These are phyloP conservation scores for Musa balbisiana DNA, from an alignment of 202 grass and related monocot genomes.

Conservation along the genomic window DNA sequence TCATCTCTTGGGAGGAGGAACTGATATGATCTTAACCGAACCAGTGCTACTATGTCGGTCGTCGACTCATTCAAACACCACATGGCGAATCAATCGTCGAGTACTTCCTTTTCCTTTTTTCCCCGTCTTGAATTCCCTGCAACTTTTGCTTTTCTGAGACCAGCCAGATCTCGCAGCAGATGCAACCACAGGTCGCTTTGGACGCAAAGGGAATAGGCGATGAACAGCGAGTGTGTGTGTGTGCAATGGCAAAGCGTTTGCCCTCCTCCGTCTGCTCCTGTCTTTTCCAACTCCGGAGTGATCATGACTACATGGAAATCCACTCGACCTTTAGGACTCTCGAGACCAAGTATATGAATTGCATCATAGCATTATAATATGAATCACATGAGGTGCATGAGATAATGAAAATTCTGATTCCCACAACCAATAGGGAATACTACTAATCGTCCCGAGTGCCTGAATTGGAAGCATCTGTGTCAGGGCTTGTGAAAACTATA, in stretches of 20 bases:
- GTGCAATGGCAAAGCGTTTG: not conserved
- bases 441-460: too few relatives aligned
- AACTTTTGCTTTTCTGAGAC: not conserved
- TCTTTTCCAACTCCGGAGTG: conserved; percentile 17
- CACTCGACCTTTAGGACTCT: not conserved
- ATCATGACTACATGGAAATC: not conserved
- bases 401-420: not conserved
- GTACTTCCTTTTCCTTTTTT: not conserved
- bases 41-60: too few relatives aligned
- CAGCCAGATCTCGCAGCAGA: not conserved
- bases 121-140: too few relatives aligned
- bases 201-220: not conserved
- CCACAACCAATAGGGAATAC: not conserved
- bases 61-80: not conserved
- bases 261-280: not conserved
- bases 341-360: not conserved
- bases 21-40: too few relatives aligned
- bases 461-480: not conserved
- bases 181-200: not conserved
- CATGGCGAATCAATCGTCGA: not conserved
- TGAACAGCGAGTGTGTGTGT: not conserved
- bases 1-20: too few relatives aligned
- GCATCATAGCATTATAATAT: not conserved
- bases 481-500: not conserved
- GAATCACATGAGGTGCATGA: not conserved